Evolutionary conservation across 1,139 yeast genomes (phyloP).

Genomic region (Magnusiomyces tetraspermus): DNA sequence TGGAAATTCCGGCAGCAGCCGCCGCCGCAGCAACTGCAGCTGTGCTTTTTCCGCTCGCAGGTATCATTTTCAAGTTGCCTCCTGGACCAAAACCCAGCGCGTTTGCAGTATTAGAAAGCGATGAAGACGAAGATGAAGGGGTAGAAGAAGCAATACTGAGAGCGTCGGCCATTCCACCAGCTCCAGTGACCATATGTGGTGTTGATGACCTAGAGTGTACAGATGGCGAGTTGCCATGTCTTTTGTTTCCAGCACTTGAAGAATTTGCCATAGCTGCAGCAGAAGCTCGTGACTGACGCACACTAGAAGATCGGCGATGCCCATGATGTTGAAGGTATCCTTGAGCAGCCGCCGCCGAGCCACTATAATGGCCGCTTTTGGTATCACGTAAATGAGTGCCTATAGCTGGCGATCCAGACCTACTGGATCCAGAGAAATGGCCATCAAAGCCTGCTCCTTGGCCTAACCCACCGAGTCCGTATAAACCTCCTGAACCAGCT

Average conservation of each 20-base stretch:
- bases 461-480: not conserved
- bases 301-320: not conserved
- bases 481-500: not conserved
- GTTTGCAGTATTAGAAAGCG: not conserved
- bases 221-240: not conserved
- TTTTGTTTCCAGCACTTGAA: not conserved
- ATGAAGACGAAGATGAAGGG: not conserved
- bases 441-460: not conserved
- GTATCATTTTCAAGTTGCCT: not conserved
- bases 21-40: constrained; percentile 2
- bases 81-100: not conserved
- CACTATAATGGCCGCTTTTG: not conserved
- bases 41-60: not conserved
- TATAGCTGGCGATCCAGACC: not conserved
- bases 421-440: not conserved
- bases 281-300: not conserved
- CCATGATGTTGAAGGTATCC: not conserved
- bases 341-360: not conserved
- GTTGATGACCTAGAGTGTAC: not conserved
- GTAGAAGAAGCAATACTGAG: not conserved
- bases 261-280: not conserved
- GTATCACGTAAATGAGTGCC: not conserved
- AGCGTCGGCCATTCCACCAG: not conserved
- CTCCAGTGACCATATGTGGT: not conserved
- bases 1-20: constrained; percentile 1